A percentile compares a stretch with the other conserved stretches of the same genome.
Evolutionary conservation across 257 asterid genomes (phyloP).

Genomic region (Nicotiana paniculata): DNA sequence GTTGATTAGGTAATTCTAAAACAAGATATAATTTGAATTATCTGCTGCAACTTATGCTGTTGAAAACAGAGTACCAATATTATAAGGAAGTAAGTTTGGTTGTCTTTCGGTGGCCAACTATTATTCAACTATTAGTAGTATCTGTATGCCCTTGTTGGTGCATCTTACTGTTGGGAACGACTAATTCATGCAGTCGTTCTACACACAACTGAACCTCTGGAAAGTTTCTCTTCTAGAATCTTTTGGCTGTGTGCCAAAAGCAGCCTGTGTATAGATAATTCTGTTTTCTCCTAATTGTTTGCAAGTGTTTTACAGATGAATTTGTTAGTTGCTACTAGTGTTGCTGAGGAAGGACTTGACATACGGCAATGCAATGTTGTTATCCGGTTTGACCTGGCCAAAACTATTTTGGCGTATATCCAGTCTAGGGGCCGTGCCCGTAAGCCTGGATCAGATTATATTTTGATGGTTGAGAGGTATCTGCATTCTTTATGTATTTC

Average conservation of each 20-base stretch:
- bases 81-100: not conserved
- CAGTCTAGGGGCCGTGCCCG: constrained; percentile 99
- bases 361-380: constrained; percentile 99
- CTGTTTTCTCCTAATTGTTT: constrained; percentile 15
- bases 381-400: constrained; percentile 98
- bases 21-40: not conserved
- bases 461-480: constrained; percentile 99
- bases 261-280: not conserved
- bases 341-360: constrained; percentile 99
- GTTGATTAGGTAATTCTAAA: not conserved
- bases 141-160: not conserved
- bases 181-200: not conserved
- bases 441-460: constrained; percentile 97
- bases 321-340: constrained; percentile 97
- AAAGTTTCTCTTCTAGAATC: not conserved
- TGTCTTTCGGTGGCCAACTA: not conserved
- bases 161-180: not conserved
- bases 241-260: constrained; percentile 4
- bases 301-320: constrained; percentile 55
- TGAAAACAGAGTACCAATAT: not conserved
- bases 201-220: not conserved
- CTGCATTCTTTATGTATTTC: constrained; percentile 14
- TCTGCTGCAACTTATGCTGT: not conserved
- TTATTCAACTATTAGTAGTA: not conserved
- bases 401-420: constrained; percentile 95